Percentiles rank a stretch among this genome's conserved stretches.
Evolutionary conservation across 306 rosid genomes (phyloP).

Genomic region (Rosa multiflora): DNA sequence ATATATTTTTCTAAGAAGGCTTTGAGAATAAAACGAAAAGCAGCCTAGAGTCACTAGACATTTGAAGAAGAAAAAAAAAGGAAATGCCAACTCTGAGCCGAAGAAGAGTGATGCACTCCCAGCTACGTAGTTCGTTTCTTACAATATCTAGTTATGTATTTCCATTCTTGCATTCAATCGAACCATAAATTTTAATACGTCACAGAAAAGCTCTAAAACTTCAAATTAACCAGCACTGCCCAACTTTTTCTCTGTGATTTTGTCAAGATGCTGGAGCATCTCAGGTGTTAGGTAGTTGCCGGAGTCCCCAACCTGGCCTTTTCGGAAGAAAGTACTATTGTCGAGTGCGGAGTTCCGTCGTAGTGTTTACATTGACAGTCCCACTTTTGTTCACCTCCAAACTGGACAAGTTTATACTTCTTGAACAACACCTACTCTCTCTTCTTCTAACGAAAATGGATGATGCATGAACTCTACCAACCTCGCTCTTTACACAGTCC

Average conservation of each 20-base stretch:
- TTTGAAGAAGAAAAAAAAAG: too few species aligned
- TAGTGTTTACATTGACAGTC: too few species aligned
- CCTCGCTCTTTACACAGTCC: conserved; percentile 20
- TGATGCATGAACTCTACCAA: conserved; percentile 41
- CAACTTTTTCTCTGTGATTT: conserved; percentile 14
- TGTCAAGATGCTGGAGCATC: conserved; percentile 15
- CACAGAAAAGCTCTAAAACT: neutral
- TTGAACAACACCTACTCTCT: conserved; percentile 35
- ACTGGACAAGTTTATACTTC: conserved; percentile 41
- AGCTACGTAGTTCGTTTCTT: too few species aligned
- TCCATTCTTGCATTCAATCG: too few species aligned
- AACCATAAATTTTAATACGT: too few species aligned
- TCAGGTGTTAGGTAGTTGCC: conserved; percentile 15
- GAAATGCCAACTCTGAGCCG: too few species aligned
- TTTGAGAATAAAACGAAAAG: too few species aligned
- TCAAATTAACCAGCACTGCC: neutral
- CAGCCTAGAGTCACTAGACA: too few species aligned
- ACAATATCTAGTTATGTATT: too few species aligned
- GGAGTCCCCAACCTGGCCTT: conserved; percentile 28
- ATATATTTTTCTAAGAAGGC: neutral
- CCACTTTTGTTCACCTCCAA: conserved; percentile 39
- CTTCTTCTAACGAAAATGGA: conserved; percentile 48
- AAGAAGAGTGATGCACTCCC: too few species aligned
- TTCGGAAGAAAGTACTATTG: neutral
- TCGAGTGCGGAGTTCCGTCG: too few species aligned